Percentiles rank a stretch among this genome's conserved stretches.
phyloP scores from a whole-genome alignment of 495 filamentous ascomycete species.

The Talaromyces proteolyticus region DNA sequence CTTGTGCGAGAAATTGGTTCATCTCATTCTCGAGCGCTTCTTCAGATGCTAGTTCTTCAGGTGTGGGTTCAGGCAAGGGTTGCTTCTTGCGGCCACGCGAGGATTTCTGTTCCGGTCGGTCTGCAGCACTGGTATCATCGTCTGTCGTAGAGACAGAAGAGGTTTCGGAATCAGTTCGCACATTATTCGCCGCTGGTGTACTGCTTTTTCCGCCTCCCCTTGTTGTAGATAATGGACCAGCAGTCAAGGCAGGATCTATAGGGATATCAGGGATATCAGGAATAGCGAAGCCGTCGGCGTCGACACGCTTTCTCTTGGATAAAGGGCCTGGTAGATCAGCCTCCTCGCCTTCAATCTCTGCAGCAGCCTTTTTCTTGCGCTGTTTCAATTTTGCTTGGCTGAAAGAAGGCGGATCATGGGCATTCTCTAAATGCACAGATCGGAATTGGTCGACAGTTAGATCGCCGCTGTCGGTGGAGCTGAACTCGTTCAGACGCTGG shows the following conservation, averaged over 20 bases:
- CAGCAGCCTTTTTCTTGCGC: conserved; percentile 31
- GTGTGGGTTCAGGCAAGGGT: conserved; percentile 23
- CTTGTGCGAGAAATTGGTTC: conserved; percentile 28
- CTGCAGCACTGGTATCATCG: conserved; percentile 12
- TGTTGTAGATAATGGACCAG: no score
- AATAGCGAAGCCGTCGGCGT: conserved; percentile 44
- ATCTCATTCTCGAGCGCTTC: conserved; percentile 39
- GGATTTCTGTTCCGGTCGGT: conserved; percentile 8
- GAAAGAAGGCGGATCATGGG: conserved; percentile 79
- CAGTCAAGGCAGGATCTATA: conserved; percentile 37
- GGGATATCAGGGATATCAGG: conserved; percentile 37
- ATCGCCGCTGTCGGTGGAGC: conserved; percentile 67
- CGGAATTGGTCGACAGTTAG: conserved; percentile 86
- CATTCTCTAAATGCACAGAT: conserved; percentile 54
- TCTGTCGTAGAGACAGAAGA: conserved; percentile 12
- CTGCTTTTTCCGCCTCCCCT: no score
- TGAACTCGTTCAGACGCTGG: conserved; percentile 85
- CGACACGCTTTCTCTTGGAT: conserved; percentile 30
- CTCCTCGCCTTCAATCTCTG: conserved; percentile 35
- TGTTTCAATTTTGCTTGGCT: conserved; percentile 52
- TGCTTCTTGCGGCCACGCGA: conserved; percentile 19
- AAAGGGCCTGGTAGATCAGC: conserved; percentile 1
- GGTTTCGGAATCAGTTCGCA: neutral
- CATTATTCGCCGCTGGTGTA: no score
- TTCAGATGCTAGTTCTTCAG: conserved; percentile 37